Evolutionary conservation across 2,329 filamentous ascomycete genomes (phyloP), one percentile per base, ranked within the genome.

Genomic region (Exophiala alcalophila): DNA sequence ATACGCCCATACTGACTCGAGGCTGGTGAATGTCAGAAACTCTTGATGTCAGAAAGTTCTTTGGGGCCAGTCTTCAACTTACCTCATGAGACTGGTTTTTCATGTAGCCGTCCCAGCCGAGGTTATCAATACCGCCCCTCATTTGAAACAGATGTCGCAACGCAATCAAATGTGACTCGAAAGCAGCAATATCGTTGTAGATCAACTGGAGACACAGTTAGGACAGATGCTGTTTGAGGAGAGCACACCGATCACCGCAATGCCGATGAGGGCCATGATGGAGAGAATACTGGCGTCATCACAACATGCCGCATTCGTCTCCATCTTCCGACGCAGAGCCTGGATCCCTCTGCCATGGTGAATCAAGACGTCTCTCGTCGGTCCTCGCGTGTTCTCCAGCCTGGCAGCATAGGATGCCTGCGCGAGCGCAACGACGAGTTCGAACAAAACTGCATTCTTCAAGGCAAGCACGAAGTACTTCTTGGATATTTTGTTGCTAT

Each of bases 201-300:
- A 37, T 37, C 21, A 44, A 34, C 30, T 30, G 20, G 15, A 18
- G 18, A 15, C 9, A 24, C 11, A 44, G 26, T 19, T n/a, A 11
- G 1, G 7, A n/a, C 11, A 16, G 5, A 12, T 37, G 19, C 14
- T 15, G 14, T 21, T 18, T 29, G 9, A n/a, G 11, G 20, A 28
- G 16, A 16, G 10, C 19, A 18, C 19, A 8, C n/a, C 7, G 38
- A 36, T 27, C 31, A 41, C 43, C 12, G 43, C 43, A 19, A 32
- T 30, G 8, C 30, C 43, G 12, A 33, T 20, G 24, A 46, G 25
- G 8, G 28, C 26, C 34, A 46, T 41, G 15, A 30, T 20, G 3
- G 36, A 24, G 15, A 46, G 19, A 9, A 46, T 41, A 14, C 36
- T 30, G n/a, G 43, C 43, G 27, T 46, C 43, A 18, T 46, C 43